Evolutionary conservation across 1,139 yeast species (phyloP).

Genomic region (Yamadazyma friedrichii): DNA sequence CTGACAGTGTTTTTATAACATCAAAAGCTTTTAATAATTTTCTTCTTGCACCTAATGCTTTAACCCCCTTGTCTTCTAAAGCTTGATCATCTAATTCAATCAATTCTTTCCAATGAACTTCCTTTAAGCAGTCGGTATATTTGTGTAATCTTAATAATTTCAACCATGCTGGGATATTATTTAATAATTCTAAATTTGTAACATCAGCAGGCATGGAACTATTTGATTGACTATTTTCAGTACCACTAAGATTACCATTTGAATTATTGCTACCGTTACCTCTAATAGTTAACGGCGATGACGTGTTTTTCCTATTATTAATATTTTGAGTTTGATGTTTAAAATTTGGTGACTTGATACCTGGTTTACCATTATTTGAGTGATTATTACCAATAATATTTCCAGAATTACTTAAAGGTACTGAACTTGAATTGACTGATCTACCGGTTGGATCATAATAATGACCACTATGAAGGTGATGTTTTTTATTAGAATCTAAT

Average conservation of each 20-base stretch:
- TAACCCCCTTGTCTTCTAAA: constrained; percentile 78
- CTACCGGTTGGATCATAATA: constrained; percentile 35
- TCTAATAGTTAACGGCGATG: constrained; percentile 12
- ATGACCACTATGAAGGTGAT: constrained; percentile 9
- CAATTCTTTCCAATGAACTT: constrained; percentile 75
- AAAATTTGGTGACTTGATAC: constrained; percentile 15
- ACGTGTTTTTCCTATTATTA: constrained; percentile 8
- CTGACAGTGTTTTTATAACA: constrained; percentile 48
- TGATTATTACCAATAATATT: neutral
- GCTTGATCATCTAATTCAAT: constrained; percentile 67
- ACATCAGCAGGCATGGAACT: constrained; percentile 62
- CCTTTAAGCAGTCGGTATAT: constrained; percentile 81
- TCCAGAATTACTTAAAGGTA: constrained; percentile 23
- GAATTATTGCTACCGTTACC: neutral
- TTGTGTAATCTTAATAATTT: constrained; percentile 87
- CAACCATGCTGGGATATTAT: constrained; percentile 90
- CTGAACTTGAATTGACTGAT: constrained; percentile 36
- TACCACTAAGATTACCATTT: too few species aligned
- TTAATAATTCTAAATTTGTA: constrained; percentile 60
- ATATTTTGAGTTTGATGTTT: constrained; percentile 7
- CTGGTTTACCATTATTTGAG: constrained; percentile 9
- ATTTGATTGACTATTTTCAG: constrained; percentile 13
- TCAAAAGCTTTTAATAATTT: constrained; percentile 90
- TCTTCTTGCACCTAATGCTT: constrained; percentile 92
- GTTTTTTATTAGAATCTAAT: constrained; percentile 52